Base-by-base conservation (phyloP, 2,329 filamentous ascomycete genomes). In the Xylariales sp. region DNA sequence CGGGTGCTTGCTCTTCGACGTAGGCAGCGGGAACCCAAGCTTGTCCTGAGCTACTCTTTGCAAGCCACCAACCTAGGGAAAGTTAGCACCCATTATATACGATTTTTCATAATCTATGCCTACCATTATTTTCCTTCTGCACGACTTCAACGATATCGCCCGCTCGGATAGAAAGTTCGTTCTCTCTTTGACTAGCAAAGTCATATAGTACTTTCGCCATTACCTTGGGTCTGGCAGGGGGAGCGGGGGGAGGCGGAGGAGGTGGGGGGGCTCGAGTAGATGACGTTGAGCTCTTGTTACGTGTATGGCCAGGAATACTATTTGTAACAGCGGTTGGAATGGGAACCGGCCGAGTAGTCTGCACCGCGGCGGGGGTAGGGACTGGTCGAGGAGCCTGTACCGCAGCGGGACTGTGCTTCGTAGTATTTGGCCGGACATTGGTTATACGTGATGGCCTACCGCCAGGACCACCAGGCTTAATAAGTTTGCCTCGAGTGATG, bases 1-100 rank as follows among this genome's bases (percentile, higher is more conserved):
- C 83, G n/a, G 87, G 83, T 30, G 86, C 86, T 77, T 92, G 87
- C 81, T 97, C 94, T 81, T 98, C 92, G 8, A 99, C 91, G 76
- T 99, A 99, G 23, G 95, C 93, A 23, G 94, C 92, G 0, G 96
- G 96, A 3, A 96, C 89, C 96, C 96, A 99, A 59, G 94, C 96
- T 80, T 96, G 93, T n/a, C 88, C 88, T 4, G 74, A 73, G 5
- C 72, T 81, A 69, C 91, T 92, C 83, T 93, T 95, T 70, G 91
- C 96, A 54, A 98, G 85, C 95, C 95, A 98, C 96, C 96, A 99
- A 61, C 96, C 95, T 97, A 73, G 46, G 59, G 60, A 36, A 49
- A 62, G 72, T 85, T 78, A 84, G 81, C 65, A 56, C 16, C 5
- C 1, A 28, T n/a, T 4, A 16, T 10, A 64, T 55, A 64, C 23